Evolutionary conservation across 2,329 filamentous ascomycete species (phyloP), one percentile per base, ranked within the genome.

Genomic region (Epichloe bromicola): DNA sequence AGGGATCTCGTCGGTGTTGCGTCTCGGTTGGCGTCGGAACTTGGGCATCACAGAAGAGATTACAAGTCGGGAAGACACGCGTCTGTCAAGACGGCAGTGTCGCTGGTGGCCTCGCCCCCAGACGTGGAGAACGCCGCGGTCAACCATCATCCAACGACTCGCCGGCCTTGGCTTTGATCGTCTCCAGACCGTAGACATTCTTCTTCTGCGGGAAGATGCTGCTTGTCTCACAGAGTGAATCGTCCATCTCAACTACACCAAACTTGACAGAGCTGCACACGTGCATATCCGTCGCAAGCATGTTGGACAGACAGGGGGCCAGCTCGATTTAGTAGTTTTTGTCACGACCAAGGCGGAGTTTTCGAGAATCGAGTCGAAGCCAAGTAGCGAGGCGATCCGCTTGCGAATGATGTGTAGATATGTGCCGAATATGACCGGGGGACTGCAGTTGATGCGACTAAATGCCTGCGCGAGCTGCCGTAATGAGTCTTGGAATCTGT

Each of bases 181-280:
- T 50, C 40, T 55, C 54, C 14, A 53, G 48, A 12, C 46, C 50
- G 30, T 46, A 50, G 3, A 51, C 50, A 37, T 56, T 56, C 30
- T 52, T 50, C 50, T 56, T 56, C 26, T 54, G 54, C 2, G 54
- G 54, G 30, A 54, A 51, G 42, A 54, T 48, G 45, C 52, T 53
- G 41, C 52, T 54, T n/a, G 52, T 51, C 15, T 34, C 42, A 44
- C 52, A 54, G 6, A 51, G 50, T 11, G 41, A 40, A 36, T 51
- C 54, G 43, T 48, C 46, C 12, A 56, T 41, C 36, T 51, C 45
- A n/a, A 53, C 45, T 15, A 48, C 38, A 23, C 46, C 51, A 34
- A 52, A 48, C 38, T 55, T 51, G 40, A 50, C 46, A 38, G 53
- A 51, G 15, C 41, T 45, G 34, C 12, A 56, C 42, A 53, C 41